These are phyloP conservation scores for Rhizopogon roseolus DNA, from an alignment of 768 basidiomycete species.

Conservation along the genomic window DNA sequence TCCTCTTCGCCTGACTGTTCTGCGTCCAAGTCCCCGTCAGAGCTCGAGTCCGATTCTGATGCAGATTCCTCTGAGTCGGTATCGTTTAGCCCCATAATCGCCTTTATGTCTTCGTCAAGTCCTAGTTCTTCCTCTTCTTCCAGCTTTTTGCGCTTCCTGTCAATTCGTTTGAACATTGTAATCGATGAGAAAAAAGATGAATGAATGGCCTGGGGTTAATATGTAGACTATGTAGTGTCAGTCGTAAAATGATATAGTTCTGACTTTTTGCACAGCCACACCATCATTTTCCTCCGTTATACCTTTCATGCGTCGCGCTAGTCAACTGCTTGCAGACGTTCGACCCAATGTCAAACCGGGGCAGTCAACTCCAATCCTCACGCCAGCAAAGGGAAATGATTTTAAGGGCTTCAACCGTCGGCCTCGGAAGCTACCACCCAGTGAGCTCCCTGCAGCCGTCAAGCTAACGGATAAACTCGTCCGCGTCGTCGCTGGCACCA, in stretches of 20 bases:
- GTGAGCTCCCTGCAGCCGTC: conserved; percentile 2
- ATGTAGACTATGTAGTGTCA: background rate
- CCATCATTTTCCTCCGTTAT: conserved; percentile 15
- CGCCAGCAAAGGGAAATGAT: background rate
- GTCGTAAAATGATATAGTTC: no score
- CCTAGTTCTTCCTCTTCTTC: conserved; percentile 64
- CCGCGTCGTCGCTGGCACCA: conserved; percentile 25
- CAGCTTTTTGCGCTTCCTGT: conserved; percentile 56
- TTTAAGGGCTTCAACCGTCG: background rate
- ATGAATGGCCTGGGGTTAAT: background rate
- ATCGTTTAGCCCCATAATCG: conserved; percentile 62
- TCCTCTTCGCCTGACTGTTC: conserved; percentile 13
- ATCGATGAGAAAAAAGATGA: background rate
- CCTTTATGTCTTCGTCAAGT: conserved; percentile 58
- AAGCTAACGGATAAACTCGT: conserved; percentile 28
- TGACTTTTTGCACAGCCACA: conserved; percentile 22
- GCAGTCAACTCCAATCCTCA: background rate
- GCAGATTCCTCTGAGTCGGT: conserved; percentile 71
- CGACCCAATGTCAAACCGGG: conserved; percentile 11
- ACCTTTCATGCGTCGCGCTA: conserved; percentile 24
- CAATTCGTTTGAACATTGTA: conserved; percentile 75
- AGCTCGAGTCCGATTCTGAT: conserved; percentile 39
- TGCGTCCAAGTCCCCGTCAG: conserved; percentile 21
- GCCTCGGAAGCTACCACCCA: background rate
- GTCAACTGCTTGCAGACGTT: conserved; percentile 16